Evolutionary conservation across 352 stramenopile species (phyloP).

Genomic region (Phytophthora vignae): DNA sequence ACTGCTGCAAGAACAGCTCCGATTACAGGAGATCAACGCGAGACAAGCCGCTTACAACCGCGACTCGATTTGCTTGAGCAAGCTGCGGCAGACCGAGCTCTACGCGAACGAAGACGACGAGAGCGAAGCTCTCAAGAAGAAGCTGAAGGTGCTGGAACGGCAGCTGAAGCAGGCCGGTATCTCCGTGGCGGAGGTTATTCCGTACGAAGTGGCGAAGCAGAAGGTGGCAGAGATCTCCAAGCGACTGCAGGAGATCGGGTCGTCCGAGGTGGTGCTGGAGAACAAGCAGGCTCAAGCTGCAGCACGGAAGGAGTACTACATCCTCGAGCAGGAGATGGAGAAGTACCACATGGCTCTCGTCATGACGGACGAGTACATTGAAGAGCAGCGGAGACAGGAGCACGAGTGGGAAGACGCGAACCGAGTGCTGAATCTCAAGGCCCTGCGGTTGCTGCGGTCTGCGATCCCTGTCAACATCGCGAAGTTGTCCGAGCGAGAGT

Average conservation of each 20-base stretch:
- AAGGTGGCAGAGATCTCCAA: slow-evolving; percentile 84
- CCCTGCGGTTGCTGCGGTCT: slow-evolving; percentile 65
- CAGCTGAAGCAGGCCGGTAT: slow-evolving; percentile 81
- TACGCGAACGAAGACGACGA: slow-evolving; percentile 53
- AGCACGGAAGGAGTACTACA: slow-evolving; percentile 86
- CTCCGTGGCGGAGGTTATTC: slow-evolving; percentile 89
- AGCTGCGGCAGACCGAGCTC: slow-evolving; percentile 51
- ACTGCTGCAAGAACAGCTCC: slow-evolving; percentile 64
- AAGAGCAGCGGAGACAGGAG: slow-evolving; percentile 74
- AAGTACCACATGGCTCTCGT: slow-evolving; percentile 91
- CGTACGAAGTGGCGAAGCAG: slow-evolving; percentile 83
- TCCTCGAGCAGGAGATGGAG: slow-evolving; percentile 92
- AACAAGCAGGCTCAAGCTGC: slow-evolving; percentile 55
- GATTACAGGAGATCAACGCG: slow-evolving; percentile 61
- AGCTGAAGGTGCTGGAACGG: slow-evolving; percentile 75
- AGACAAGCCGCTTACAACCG: slow-evolving; percentile 55
- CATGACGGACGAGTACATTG: slow-evolving; percentile 91
- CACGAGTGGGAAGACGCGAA: slow-evolving; percentile 81
- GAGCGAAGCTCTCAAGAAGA: slow-evolving; percentile 63
- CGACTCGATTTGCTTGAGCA: slow-evolving; percentile 67
- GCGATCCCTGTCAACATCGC: slow-evolving; percentile 87
- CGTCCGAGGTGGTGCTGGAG: slow-evolving; percentile 63
- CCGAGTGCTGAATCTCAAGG: slow-evolving; percentile 50
- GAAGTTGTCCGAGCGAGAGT: slow-evolving; percentile 77
- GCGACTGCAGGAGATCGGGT: slow-evolving; percentile 87